phyloP scores from a whole-genome alignment of 352 stramenopile genomes.

The Thraustochytrium striatum region DNA sequence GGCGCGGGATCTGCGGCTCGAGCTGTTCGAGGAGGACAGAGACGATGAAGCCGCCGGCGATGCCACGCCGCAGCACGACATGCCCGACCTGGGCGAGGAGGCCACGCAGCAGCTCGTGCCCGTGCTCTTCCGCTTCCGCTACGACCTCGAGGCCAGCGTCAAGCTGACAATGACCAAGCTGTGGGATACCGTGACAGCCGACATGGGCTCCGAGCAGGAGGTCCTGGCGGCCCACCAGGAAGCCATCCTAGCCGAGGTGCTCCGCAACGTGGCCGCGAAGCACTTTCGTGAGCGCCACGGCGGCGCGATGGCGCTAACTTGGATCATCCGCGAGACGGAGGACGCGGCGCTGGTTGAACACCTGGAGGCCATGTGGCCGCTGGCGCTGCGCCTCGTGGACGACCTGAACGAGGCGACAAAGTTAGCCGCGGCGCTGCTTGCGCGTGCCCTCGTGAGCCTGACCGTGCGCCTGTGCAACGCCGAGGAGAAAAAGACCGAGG shows the following conservation, averaged over 20 bases:
- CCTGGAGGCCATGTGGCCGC: conserved; percentile 17
- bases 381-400: conserved; percentile 31
- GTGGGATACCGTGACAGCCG: conserved; percentile 16
- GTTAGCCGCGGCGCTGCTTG: not conserved
- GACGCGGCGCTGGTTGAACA: not conserved
- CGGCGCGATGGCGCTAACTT: conserved; percentile 6
- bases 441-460: conserved; percentile 10
- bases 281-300: conserved; percentile 37
- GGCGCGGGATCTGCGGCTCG: not conserved
- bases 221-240: not conserved
- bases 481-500: not conserved
- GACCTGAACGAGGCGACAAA: conserved; percentile 37
- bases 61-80: not conserved
- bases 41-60: not conserved
- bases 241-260: not conserved
- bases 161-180: conserved; percentile 20
- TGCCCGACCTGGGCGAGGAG: not conserved
- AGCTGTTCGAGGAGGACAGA: conserved; percentile 4
- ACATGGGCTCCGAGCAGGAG: conserved; percentile 1
- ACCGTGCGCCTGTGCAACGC: conserved; percentile 28
- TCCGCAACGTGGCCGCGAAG: conserved; percentile 9
- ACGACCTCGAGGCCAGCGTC: conserved; percentile 5
- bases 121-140: conserved; percentile 32
- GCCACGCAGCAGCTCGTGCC: not conserved
- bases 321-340: conserved; percentile 12